phyloP scores from a whole-genome alignment of 2,329 filamentous ascomycete species.

The Aspergillus tamarii region DNA sequence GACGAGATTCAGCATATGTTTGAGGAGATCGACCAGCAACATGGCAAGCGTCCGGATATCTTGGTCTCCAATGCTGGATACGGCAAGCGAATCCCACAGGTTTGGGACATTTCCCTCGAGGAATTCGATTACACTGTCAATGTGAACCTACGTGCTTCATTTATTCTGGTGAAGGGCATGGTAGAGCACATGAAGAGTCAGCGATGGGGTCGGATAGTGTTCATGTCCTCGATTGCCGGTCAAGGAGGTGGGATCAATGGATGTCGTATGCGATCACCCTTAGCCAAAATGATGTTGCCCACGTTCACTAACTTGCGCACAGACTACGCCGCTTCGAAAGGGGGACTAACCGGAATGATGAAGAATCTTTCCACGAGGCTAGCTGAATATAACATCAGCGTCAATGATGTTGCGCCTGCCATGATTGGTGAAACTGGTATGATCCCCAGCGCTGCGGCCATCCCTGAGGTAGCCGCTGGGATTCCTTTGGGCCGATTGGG shows the following conservation, averaged over 20 bases:
- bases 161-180: slow-evolving; percentile 63
- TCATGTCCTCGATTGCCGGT: slow-evolving; percentile 66
- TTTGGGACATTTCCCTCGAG: slow-evolving; percentile 63
- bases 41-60: slow-evolving; percentile 63
- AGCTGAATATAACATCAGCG: slow-evolving; percentile 63
- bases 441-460: slow-evolving; percentile 62
- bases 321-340: slow-evolving; percentile 63
- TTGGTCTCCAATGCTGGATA: slow-evolving; percentile 69
- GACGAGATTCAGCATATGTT: slow-evolving; percentile 60
- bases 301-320: neutral
- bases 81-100: slow-evolving; percentile 61
- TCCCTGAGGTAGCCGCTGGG: slow-evolving; percentile 61
- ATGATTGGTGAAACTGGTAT: slow-evolving; percentile 69
- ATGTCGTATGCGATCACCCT: slow-evolving; percentile 45
- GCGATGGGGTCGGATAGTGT: slow-evolving; percentile 66
- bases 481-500: slow-evolving; percentile 64
- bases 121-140: slow-evolving; percentile 67
- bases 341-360: slow-evolving; percentile 67
- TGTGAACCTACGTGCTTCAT: slow-evolving; percentile 65
- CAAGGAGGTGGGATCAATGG: slow-evolving; percentile 67
- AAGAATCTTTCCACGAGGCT: slow-evolving; percentile 64
- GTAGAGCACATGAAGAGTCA: slow-evolving; percentile 64
- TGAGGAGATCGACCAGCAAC: slow-evolving; percentile 55
- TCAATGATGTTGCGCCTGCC: slow-evolving; percentile 70
- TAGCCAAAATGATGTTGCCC: neutral